Evolutionary conservation across 768 basidiomycete genomes (phyloP), one percentile per base, ranked within the genome.

Genomic region (Naganishia vaughanmartiniae): DNA sequence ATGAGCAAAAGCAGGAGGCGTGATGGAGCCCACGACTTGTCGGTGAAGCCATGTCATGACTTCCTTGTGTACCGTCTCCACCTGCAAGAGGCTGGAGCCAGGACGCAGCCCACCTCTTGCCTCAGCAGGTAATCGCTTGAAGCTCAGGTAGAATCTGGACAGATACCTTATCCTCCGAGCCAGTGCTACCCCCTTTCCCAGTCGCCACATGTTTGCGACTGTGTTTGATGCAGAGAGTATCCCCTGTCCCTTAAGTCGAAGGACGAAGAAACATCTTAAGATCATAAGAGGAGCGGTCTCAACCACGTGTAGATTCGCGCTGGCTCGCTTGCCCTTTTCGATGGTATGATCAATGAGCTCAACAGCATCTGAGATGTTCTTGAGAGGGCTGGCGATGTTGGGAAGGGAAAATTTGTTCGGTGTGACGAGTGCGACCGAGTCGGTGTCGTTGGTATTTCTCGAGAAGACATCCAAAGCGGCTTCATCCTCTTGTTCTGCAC

Each of bases 131-230:
- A 56, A 10, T 6, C 26, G 31, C 26, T 56, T 26, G 31, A 56
- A 56, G 14, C 33, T 56, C 5, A 56, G 31, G 17, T 30, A 56
- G 55, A 30, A 56, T 30, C 55, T 28, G 26, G 55, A 28, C 19
- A 56, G 55, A 33, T 30, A 56, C 7, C 55, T 4, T 7, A 56
- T 42, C 42, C 33, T 33, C 30, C 33, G 26, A 26, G 55, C 28
- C 28, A 26, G 7, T 30, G 31, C 55, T 19, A 56, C 30, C 7
- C 55, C 55, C 19, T 56, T 28, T 7, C 55, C 55, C 55, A 30
- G 26, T 56, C 55, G 24, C 55, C 55, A 56, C 55, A 56, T 56
- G 55, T 33, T 33, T 56, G 55, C 55, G 30, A 56, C 55, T 56
- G 24, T 56, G 6, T 56, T 19, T 6, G 55, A 56, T 9, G 55